Conservation (phyloP, 306 rosid genomes). For the Cucurbita argyrosperma region DNA sequence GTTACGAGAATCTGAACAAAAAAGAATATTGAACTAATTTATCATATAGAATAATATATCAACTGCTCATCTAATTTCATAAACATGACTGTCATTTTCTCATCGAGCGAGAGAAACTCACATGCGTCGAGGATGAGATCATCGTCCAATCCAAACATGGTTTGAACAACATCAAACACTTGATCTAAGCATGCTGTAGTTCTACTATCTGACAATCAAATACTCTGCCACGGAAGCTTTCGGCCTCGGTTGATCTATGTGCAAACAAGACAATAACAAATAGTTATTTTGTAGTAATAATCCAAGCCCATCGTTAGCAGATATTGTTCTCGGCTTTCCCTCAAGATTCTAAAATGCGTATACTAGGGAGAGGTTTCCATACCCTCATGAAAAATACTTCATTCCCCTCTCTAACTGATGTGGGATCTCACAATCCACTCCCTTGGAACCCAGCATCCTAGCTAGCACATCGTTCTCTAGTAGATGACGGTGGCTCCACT, state of each 20-base stretch:
- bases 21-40: too few species aligned
- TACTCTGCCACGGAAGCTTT: conserved; percentile 22
- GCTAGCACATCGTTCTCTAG: too few species aligned
- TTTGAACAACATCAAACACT: conserved; percentile 35
- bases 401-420: too few species aligned
- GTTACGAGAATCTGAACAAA: too few species aligned
- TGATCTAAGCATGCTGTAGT: conserved; percentile 21
- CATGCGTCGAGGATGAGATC: conserved; percentile 46
- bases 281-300: too few species aligned
- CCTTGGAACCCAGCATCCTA: too few species aligned
- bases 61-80: conserved; percentile 34
- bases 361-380: too few species aligned
- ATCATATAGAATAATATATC: background rate
- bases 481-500: background rate
- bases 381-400: too few species aligned
- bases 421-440: too few species aligned
- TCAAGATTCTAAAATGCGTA: too few species aligned
- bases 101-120: conserved; percentile 34
- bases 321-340: too few species aligned
- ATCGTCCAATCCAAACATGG: conserved; percentile 35
- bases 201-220: background rate
- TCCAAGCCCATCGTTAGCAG: too few species aligned
- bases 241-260: conserved; percentile 35
- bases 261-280: background rate
- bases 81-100: conserved; percentile 38